A percentile compares a stretch with the other conserved stretches of the same genome.
Evolutionary conservation across 495 filamentous ascomycete genomes (phyloP).

Genomic region (Hypomontagnella monticulosa): DNA sequence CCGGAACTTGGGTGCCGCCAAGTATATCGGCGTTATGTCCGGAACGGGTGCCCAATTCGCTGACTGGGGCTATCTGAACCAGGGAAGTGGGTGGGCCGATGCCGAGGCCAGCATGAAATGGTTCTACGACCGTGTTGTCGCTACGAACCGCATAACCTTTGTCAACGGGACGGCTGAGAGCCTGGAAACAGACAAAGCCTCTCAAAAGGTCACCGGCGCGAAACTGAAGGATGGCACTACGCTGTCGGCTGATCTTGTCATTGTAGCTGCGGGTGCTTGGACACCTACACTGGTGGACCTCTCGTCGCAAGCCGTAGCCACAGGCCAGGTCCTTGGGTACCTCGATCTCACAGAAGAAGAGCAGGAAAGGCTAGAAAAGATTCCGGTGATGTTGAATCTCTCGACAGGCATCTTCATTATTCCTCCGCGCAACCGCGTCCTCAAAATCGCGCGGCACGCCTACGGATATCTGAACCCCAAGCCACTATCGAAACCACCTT

Average conservation of each 20-base stretch:
- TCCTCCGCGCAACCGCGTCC: conserved; percentile 71
- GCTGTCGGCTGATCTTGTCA: conserved; percentile 73
- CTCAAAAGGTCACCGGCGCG: conserved; percentile 59
- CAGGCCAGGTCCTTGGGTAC: conserved; percentile 84
- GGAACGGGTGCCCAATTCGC: conserved; percentile 63
- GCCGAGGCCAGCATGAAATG: conserved; percentile 77
- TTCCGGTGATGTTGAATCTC: conserved; percentile 83
- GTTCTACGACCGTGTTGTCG: conserved; percentile 62
- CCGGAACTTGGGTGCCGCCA: conserved; percentile 59
- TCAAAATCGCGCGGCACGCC: conserved; percentile 85
- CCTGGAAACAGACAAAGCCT: conserved; percentile 56
- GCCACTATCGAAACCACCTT: conserved; percentile 53
- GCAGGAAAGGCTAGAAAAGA: conserved; percentile 65
- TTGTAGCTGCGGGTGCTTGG: conserved; percentile 91
- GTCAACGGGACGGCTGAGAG: conserved; percentile 67
- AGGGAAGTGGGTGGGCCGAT: conserved; percentile 83
- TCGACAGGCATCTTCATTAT: conserved; percentile 84
- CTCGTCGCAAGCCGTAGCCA: conserved; percentile 75
- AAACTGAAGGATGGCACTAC: conserved; percentile 60
- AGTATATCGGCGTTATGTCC: conserved; percentile 59
- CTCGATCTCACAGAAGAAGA: conserved; percentile 74
- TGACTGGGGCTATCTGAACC: conserved; percentile 82
- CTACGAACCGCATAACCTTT: conserved; percentile 70
- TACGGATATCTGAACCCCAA: conserved; percentile 82
- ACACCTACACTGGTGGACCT: conserved; percentile 79